phyloP scores from a whole-genome alignment of 345 rosid genomes.

The Mercurialis annua region DNA sequence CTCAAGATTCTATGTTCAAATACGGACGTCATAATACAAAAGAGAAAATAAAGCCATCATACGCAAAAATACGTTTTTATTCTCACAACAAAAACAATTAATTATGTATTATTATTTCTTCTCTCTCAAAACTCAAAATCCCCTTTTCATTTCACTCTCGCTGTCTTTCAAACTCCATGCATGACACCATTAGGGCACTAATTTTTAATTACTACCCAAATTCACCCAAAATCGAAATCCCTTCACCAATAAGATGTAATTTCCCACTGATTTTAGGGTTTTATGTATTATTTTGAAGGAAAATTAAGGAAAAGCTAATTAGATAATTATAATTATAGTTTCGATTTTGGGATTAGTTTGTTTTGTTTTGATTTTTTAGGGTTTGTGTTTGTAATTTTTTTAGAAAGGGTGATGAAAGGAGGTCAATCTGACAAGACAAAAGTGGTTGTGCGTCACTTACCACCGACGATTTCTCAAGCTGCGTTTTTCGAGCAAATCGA shows the following conservation, averaged over 20 bases:
- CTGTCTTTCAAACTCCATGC: background rate
- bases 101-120: too few relatives aligned
- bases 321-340: background rate
- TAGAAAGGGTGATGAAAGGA: conserved; percentile 50
- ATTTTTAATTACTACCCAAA: conserved; percentile 12
- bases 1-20: too few relatives aligned
- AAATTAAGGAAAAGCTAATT: background rate
- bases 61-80: too few relatives aligned
- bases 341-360: conserved; percentile 13
- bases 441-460: conserved; percentile 73
- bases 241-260: conserved; percentile 33
- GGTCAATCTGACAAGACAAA: conserved; percentile 58
- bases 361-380: conserved; percentile 10
- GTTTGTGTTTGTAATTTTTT: too few relatives aligned
- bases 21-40: too few relatives aligned
- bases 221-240: conserved; percentile 1
- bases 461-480: conserved; percentile 50
- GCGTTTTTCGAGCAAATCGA: conserved; percentile 57
- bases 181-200: conserved; percentile 16
- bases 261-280: conserved; percentile 14
- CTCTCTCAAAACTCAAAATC: too few relatives aligned
- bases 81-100: too few relatives aligned
- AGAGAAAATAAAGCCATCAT: too few relatives aligned
- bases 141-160: background rate
- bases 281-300: background rate